phyloP scores from a whole-genome alignment of 164 flowering plant species.

The Vitis rotundifolia region DNA sequence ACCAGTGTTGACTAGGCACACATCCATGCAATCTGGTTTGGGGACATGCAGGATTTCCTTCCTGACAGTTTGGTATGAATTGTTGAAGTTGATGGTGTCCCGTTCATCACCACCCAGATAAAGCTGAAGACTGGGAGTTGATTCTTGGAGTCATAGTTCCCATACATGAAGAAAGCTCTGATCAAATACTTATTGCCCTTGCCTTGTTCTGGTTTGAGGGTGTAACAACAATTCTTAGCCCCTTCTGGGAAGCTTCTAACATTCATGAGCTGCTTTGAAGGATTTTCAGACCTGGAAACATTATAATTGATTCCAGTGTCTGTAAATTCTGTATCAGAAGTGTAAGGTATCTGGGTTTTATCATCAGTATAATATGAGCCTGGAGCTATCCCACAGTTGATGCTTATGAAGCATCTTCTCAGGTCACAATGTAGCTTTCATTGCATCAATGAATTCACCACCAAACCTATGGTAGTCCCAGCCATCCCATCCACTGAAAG shows the following conservation, averaged over 20 bases:
- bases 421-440: too few species aligned
- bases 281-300: not conserved
- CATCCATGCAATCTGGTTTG: not conserved
- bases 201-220: not conserved
- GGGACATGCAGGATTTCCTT: conserved; percentile 20
- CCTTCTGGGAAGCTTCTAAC: conserved; percentile 29
- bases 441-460: too few species aligned
- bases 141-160: conserved; percentile 26
- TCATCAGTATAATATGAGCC: too few species aligned
- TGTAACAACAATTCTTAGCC: conserved; percentile 24
- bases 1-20: conserved; percentile 26
- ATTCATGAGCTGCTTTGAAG: not conserved
- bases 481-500: too few species aligned
- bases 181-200: conserved; percentile 17
- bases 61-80: not conserved
- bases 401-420: too few species aligned
- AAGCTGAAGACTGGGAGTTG: conserved; percentile 17
- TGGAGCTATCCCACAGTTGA: too few species aligned
- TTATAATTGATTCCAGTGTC: conserved; percentile 12
- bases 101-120: conserved; percentile 20
- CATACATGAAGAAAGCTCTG: conserved; percentile 32
- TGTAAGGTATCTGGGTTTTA: too few species aligned
- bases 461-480: too few species aligned
- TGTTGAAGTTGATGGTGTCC: conserved; percentile 10
- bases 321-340: not conserved